Evolutionary conservation across 2,329 filamentous ascomycete genomes (phyloP), one percentile per base, ranked within the genome.

Genomic region (Fusarium incarnatum): DNA sequence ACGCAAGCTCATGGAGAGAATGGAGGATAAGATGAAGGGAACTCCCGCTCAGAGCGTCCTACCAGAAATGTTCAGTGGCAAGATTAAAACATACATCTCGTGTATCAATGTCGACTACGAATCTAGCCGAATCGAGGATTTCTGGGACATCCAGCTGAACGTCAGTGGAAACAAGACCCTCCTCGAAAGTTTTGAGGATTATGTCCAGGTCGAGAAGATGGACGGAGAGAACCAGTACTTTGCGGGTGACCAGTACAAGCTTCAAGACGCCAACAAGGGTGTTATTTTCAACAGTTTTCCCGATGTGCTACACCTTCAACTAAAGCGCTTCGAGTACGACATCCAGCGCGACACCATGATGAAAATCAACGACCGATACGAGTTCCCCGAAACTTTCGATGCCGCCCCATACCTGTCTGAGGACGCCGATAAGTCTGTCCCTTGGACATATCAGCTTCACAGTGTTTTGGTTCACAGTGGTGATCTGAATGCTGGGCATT

Each of bases 61-160:
- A 11, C 90, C 94, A 2, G 90, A 92, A 67, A 92, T 99, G 84
- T 98, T 99, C 76, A 94, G 96, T 62, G 97, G 96, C 60, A 98
- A 98, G 82, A 94, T 97, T 80, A 98, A 98, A 83, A 99, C 96
- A 1, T 99, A 98, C 80, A 97, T 99, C 71, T 97, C 93, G 23
- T 99, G 97, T 83, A 98, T 99, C 79, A 96, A 99, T 79, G 97
- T 99, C 67, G 91, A 97, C 76, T 99, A 97, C 83, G 95, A 98
- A 83, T 98, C 94, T 23, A 97, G 94, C 67, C 89, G 95, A 67
- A 89, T 96, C 71, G 96, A 99, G 80, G 97, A 99, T 75, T 99
- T 98, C 79, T 99, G 96, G 96, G 96, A 99, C 78, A 93, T 99
- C 64, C 96, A 99, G 79, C 88, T 99, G 73, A 99, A 98, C 73